Evolutionary conservation across 2,329 filamentous ascomycete genomes (phyloP).

Genomic region (Aspergillus neoniger): DNA sequence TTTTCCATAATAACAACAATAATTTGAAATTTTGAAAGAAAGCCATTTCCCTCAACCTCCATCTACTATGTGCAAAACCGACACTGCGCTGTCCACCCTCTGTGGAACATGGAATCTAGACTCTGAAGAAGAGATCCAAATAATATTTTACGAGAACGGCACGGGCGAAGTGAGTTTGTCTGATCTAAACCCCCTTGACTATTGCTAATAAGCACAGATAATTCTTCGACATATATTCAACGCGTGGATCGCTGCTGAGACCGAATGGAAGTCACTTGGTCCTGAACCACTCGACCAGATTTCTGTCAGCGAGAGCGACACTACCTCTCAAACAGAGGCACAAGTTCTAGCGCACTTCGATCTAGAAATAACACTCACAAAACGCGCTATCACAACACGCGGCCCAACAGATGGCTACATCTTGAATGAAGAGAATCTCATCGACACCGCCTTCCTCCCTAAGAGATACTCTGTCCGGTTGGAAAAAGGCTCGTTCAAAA

Average conservation of each 20-base stretch:
- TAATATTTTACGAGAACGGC: background rate
- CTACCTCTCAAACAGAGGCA: background rate
- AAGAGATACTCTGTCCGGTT: background rate
- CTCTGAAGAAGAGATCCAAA: background rate
- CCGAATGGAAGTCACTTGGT: background rate
- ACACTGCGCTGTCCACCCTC: background rate
- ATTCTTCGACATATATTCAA: background rate
- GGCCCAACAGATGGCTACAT: background rate
- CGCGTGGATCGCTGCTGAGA: background rate
- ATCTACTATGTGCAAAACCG: background rate
- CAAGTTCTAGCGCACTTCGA: background rate
- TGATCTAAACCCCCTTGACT: background rate
- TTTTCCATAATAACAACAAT: too few relatives aligned
- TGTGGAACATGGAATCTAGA: background rate
- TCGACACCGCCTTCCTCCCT: background rate
- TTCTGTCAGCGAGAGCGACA: background rate
- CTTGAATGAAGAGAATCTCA: background rate
- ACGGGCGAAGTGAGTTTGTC: background rate
- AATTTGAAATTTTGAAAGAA: too few relatives aligned
- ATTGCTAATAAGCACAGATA: background rate
- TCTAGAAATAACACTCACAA: background rate
- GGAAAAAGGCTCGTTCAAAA: background rate
- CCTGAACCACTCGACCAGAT: background rate
- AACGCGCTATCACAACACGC: background rate
- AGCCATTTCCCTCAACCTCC: background rate